These are phyloP conservation scores for Penicillium sclerotiorum DNA, from an alignment of 2,329 filamentous ascomycete species.

Conservation along the genomic window DNA sequence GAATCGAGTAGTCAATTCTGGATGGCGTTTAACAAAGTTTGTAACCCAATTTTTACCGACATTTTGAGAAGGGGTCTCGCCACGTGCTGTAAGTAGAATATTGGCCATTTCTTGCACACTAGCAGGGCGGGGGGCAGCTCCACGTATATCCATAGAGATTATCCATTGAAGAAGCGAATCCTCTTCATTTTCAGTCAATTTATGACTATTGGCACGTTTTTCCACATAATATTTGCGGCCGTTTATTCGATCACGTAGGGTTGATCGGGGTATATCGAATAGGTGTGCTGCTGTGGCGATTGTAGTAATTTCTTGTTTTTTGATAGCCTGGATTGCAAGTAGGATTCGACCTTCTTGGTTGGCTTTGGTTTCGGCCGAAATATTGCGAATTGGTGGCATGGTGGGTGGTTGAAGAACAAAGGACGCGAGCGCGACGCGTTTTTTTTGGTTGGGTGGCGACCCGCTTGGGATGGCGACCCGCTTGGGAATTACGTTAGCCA, in stretches of 20 bases:
- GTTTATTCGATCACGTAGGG: background rate
- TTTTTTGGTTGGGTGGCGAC: background rate
- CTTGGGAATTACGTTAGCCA: background rate
- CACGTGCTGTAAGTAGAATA: too few relatives aligned
- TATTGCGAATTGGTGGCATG: conserved; percentile 3
- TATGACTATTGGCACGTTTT: background rate
- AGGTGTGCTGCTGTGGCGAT: background rate
- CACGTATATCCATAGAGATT: too few relatives aligned
- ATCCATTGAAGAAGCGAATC: conserved; percentile 13
- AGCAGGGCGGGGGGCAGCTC: too few relatives aligned
- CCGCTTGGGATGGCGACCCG: background rate
- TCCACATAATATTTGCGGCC: background rate
- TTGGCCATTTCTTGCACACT: too few relatives aligned
- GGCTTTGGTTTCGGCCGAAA: too few relatives aligned
- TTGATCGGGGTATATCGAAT: background rate
- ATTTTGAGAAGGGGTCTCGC: too few relatives aligned
- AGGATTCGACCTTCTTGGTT: too few relatives aligned
- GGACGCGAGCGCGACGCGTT: background rate
- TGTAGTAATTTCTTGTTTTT: background rate
- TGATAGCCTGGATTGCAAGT: too few relatives aligned
- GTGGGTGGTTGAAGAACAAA: background rate
- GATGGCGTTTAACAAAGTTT: too few relatives aligned
- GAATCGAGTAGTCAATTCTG: background rate
- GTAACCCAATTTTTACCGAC: too few relatives aligned
- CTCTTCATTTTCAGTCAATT: conserved; percentile 12